A percentile compares a stretch with the other conserved stretches of the same genome.
These are phyloP conservation scores for Acrodontium crateriforme DNA, from an alignment of 2,329 filamentous ascomycete genomes.

Conservation along the genomic window DNA sequence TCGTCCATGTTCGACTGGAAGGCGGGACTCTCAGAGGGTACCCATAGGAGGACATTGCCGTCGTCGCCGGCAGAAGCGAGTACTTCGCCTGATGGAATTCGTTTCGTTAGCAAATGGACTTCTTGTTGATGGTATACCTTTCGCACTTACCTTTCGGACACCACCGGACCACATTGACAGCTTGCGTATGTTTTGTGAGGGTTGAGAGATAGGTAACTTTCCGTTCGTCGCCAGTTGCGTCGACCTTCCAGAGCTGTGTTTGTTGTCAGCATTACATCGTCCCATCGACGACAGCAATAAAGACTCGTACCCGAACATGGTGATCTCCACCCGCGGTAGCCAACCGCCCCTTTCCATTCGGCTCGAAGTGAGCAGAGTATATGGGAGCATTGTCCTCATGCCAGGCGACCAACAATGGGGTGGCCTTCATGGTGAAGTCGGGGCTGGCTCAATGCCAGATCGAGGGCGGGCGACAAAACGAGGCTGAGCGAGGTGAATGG, in stretches of 20 bases:
- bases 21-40: conserved; percentile 64
- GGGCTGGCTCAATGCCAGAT: conserved; percentile 2
- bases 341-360: conserved; percentile 75
- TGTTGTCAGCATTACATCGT: conserved; percentile 2
- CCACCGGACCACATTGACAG: conserved; percentile 96
- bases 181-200: conserved; percentile 84
- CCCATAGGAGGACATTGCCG: conserved; percentile 93
- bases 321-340: conserved; percentile 94
- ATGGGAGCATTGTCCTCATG: conserved; percentile 94
- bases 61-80: conserved; percentile 93
- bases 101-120: too few species aligned
- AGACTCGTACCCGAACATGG: conserved; percentile 64
- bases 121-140: neutral
- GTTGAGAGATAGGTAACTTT: conserved; percentile 88
- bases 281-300: too few species aligned
- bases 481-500: neutral
- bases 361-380: conserved; percentile 95
- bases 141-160: conserved; percentile 63
- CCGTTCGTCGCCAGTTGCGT: conserved; percentile 68
- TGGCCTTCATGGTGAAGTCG: conserved; percentile 63
- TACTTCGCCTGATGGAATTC: conserved; percentile 65
- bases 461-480: conserved; percentile 1
- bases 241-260: conserved; percentile 74
- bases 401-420: conserved; percentile 95
- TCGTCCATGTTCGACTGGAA: conserved; percentile 57